Percentiles rank a stretch among this genome's conserved stretches.
Evolutionary conservation across 2,329 filamentous ascomycete genomes (phyloP).

Genomic region (Penicillium sp.): DNA sequence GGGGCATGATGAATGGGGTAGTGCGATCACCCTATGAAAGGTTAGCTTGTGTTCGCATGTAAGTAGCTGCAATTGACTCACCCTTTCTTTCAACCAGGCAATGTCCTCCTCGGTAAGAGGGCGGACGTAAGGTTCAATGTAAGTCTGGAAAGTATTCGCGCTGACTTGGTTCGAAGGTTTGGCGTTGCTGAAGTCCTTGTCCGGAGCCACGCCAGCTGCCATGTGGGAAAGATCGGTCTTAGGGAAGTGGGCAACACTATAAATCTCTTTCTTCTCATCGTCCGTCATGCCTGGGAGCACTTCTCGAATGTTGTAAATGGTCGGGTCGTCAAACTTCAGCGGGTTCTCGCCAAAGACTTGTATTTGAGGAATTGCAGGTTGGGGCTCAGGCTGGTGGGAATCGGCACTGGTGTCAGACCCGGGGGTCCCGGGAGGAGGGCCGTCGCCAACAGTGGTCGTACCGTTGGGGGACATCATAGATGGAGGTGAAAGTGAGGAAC

Average conservation of each 20-base stretch:
- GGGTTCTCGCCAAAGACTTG: conserved; percentile 93
- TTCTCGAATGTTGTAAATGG: conserved; percentile 85
- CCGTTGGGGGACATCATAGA: conserved; percentile 44
- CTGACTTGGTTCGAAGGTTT: conserved; percentile 94
- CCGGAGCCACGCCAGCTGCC: conserved; percentile 84
- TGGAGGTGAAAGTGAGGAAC: conserved; percentile 42
- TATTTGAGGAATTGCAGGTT: conserved; percentile 65
- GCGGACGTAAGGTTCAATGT: conserved; percentile 87
- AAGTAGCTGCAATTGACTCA: conserved; percentile 29
- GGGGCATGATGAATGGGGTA: conserved; percentile 80
- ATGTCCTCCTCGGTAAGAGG: conserved; percentile 90
- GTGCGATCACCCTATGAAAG: conserved; percentile 66
- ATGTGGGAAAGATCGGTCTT: conserved; percentile 75
- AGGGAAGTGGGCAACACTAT: conserved; percentile 82
- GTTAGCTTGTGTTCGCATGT: conserved; percentile 6
- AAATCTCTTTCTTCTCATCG: conserved; percentile 83
- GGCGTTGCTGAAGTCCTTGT: conserved; percentile 91
- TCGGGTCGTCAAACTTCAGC: conserved; percentile 84
- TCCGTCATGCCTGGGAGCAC: conserved; percentile 73
- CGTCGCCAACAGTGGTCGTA: conserved; percentile 53
- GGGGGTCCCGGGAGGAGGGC: conserved; percentile 61
- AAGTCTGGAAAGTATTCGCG: conserved; percentile 87
- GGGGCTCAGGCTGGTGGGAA: conserved; percentile 59
- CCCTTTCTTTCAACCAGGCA: conserved; percentile 82
- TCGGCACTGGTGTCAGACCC: conserved; percentile 59